These are phyloP conservation scores for Capronia americana DNA, from an alignment of 2,329 filamentous ascomycete genomes.

Conservation along the genomic window DNA sequence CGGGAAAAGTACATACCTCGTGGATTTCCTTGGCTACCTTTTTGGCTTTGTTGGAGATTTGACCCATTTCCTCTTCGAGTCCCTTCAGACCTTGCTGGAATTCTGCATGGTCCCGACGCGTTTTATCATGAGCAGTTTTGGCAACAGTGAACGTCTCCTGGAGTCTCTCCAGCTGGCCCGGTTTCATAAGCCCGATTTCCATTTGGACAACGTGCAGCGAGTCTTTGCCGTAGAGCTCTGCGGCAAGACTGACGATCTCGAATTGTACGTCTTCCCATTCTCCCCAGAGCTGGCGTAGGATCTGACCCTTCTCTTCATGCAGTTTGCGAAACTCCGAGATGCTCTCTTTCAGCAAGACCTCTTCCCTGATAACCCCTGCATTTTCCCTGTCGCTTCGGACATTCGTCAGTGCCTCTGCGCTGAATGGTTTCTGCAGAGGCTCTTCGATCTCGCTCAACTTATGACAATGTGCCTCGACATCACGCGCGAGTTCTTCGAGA, in stretches of 20 bases:
- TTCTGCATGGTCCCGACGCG: constrained; percentile 1
- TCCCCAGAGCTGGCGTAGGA: constrained; percentile 30
- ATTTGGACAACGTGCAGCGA: constrained; percentile 20
- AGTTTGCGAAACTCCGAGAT: constrained; percentile 25
- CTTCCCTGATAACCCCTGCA: background rate
- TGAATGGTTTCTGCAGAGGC: constrained; percentile 24
- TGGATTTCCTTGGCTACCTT: constrained; percentile 29
- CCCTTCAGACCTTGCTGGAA: constrained; percentile 21
- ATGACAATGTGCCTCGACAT: constrained; percentile 23
- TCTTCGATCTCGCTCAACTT: constrained; percentile 24
- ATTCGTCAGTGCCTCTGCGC: constrained; percentile 24
- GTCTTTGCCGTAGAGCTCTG: constrained; percentile 32
- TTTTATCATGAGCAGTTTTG: constrained; percentile 11
- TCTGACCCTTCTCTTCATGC: constrained; percentile 28
- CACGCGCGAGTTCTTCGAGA: constrained; percentile 24
- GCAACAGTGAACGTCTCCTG: constrained; percentile 14
- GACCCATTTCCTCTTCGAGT: constrained; percentile 22
- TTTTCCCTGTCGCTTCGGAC: background rate
- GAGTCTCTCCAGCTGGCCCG: constrained; percentile 23
- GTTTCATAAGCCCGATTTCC: constrained; percentile 22
- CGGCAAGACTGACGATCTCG: constrained; percentile 31
- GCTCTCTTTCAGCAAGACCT: constrained; percentile 26
- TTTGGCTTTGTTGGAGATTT: constrained; percentile 29
- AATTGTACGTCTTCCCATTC: constrained; percentile 36
- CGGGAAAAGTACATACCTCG: constrained; percentile 24